Evolutionary conservation across 257 asterid genomes (phyloP), one percentile per base, ranked within the genome.

Genomic region (Sherardia arvensis): DNA sequence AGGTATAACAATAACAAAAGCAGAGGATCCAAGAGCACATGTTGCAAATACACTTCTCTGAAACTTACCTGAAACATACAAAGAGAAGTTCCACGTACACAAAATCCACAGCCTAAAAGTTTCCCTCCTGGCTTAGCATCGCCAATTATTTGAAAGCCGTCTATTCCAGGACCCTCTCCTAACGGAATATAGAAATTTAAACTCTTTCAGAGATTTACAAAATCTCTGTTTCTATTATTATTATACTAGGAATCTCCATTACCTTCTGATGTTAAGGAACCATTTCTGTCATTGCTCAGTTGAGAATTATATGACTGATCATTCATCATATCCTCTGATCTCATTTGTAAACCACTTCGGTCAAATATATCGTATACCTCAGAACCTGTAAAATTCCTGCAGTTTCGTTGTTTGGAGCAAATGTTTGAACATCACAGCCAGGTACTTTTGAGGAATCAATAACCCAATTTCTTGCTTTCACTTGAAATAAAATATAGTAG

Each of bases 131-230:
- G 97, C 78, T 81, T 89, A 65, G 99, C 99, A 56, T 89, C 96
- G 54, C 99, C 99, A 54, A 77, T 82, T 72, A 92, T 92, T 79
- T 92, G 99, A 71, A 92, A 92, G 67, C 66, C 77, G 22, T 92
- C 96, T 80, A 92, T 92, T 63, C 95, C 95, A 73, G 99, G 99
- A 68, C 89, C 88, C 66, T 87, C 96, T 66, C 81, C 97, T 85
- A 76, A 26, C 20, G 40, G 48, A 61, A 61, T 75, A 70, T 29
- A 57, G 61, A 30, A 58, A 77, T 73, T 43, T 73, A 82, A 66
- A 64, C 30, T 53, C 51, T 57, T 62, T 53, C 34, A 49, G 69
- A 63, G n/a, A n/a, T n/a, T n/a, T n/a, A n/a, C n/a, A n/a, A n/a
- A n/a, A n/a, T 48, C 30, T 33, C 30, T 29, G 10, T 43, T 22